Evolutionary conservation across 441 rosid genomes (phyloP), one percentile per base, ranked within the genome.

Genomic region (Corymbia citriodora): DNA sequence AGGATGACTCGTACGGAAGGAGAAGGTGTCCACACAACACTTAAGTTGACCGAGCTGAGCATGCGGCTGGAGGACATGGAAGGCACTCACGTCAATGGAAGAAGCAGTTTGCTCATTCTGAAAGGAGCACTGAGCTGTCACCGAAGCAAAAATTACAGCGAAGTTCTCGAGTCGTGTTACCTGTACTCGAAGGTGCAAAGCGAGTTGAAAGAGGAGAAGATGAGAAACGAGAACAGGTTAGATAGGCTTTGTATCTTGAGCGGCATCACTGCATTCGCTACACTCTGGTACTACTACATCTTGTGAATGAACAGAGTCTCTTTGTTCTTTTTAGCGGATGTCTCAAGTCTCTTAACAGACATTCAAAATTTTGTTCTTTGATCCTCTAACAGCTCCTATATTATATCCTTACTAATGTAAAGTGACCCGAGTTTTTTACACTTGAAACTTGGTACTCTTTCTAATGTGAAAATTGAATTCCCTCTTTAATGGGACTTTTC

Each of bases 21-120:
- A 74, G 96, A 94, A 52, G 95, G 92, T 27, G 59, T 89, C 2
- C 91, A 90, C 90, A 95, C 96, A 25, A 93, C 93, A 19, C 95
- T 96, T 55, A 94, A 93, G 88, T 81, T 96, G 89, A 94, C 95
- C 3, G 98, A 96, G 94, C 93, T 96, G 88, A 95, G 98, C 93
- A 95, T 96, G 98, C 96, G 94, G 92, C 87, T 96, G 93, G 96
- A 95, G 93, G 96, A 96, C 93, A 95, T 95, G 96, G 98, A 96
- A 91, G 96, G 97, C 21, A 94, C 98, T 29, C 96, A 94, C 90
- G 96, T 96, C 57, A 96, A 96, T 82, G 98, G 98, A 81, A 94
- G 95, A 90, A 95, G 93, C 94, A 96, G 97, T 91, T 90, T 96
- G 93, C 93, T 93, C 31, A 94, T 96, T 54, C 96, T 96, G 55